A percentile compares a stretch with the other conserved stretches of the same genome.
Conservation (phyloP, 352 stramenopile genomes). For the Blastocystis sp. region DNA sequence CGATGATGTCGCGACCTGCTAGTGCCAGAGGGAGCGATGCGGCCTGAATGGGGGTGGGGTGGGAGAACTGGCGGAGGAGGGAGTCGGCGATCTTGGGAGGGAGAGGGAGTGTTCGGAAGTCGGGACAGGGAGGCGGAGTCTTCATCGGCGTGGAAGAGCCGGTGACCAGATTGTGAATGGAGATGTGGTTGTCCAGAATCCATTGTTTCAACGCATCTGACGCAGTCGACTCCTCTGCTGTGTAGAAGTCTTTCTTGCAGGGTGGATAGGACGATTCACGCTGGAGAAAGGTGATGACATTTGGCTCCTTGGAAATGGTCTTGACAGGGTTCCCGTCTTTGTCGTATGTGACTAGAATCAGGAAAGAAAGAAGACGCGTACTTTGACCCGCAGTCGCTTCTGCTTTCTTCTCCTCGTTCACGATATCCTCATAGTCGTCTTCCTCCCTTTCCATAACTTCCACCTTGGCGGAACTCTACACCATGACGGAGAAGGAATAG, state of each 20-base stretch:
- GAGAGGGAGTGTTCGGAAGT: constrained; percentile 22
- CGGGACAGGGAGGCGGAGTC: background rate
- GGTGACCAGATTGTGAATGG: constrained; percentile 51
- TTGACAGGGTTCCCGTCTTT: constrained; percentile 55
- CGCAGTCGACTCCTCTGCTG: background rate
- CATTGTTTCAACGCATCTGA: background rate
- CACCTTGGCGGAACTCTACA: background rate
- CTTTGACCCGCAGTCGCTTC: background rate
- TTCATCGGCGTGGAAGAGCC: background rate
- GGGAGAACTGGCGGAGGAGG: constrained; percentile 10
- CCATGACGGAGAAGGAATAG: background rate
- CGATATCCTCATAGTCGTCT: constrained; percentile 30
- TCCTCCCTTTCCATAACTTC: constrained; percentile 67
- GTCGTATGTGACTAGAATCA: constrained; percentile 62
- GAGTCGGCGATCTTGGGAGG: background rate
- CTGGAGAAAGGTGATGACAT: constrained; percentile 34
- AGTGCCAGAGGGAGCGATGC: constrained; percentile 32
- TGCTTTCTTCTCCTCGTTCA: constrained; percentile 30
- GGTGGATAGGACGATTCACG: constrained; percentile 19
- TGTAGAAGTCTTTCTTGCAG: constrained; percentile 51
- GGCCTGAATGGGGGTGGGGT: constrained; percentile 56
- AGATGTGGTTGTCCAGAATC: constrained; percentile 23
- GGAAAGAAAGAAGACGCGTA: constrained; percentile 9
- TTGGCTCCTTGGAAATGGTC: constrained; percentile 2
- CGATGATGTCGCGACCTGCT: constrained; percentile 78